Conservation (phyloP, 2,329 filamentous ascomycete genomes). For the Aureobasidium subglaciale region DNA sequence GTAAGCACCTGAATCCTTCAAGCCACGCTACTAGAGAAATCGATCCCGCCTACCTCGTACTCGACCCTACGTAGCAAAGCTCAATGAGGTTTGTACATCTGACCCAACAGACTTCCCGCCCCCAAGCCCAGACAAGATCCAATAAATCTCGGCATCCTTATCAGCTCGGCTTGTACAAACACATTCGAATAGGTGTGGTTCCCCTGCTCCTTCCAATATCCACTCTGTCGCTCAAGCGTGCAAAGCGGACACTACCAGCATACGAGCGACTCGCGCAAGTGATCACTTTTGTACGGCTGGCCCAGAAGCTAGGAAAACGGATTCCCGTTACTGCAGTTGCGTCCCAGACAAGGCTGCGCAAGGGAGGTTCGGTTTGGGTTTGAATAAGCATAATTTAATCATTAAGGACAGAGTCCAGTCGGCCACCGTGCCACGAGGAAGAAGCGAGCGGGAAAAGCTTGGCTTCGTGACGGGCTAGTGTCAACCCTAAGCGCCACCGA, state of each 20-base stretch:
- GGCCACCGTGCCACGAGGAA: background rate
- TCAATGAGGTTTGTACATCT: background rate
- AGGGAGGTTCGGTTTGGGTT: background rate
- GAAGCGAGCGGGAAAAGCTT: background rate
- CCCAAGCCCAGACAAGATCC: constrained; percentile 1
- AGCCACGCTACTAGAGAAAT: background rate
- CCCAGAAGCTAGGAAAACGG: background rate
- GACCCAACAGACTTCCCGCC: background rate
- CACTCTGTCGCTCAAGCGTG: background rate
- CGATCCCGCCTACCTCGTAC: background rate
- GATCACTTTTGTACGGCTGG: too few species aligned
- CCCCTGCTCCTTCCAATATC: background rate
- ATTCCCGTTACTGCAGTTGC: background rate
- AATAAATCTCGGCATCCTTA: constrained; percentile 6
- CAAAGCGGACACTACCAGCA: background rate
- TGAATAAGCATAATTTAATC: too few species aligned
- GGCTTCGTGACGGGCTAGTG: background rate
- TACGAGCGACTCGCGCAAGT: too few species aligned
- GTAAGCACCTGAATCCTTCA: constrained; percentile 5
- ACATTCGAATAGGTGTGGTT: background rate
- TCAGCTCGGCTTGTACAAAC: background rate
- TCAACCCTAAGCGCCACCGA: background rate
- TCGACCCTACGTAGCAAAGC: background rate
- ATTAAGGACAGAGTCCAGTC: constrained; percentile 1
- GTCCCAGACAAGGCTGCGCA: too few species aligned